These are phyloP conservation scores for Penicillium alfredii DNA, from an alignment of 495 filamentous ascomycete genomes.

Conservation along the genomic window DNA sequence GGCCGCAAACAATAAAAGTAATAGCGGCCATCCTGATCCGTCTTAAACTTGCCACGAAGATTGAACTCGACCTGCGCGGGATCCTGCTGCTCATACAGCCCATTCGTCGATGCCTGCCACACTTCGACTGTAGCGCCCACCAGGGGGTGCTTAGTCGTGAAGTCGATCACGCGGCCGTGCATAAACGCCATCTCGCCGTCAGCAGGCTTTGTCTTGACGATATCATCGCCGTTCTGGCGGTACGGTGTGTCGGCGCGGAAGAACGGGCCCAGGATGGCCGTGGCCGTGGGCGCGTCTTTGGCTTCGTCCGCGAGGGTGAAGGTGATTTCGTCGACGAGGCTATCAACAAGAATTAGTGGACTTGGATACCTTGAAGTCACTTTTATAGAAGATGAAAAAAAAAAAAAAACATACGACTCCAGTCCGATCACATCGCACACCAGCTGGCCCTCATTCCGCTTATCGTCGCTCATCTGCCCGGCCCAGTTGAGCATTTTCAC, in stretches of 20 bases:
- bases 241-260: constrained; percentile 64
- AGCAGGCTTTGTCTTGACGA: constrained; percentile 51
- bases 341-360: too few relatives aligned
- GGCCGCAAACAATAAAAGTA: constrained; percentile 62
- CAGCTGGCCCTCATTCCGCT: constrained; percentile 68
- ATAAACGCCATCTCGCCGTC: constrained; percentile 54
- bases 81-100: constrained; percentile 77
- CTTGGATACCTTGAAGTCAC: too few relatives aligned
- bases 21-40: constrained; percentile 59
- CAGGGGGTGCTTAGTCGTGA: constrained; percentile 51
- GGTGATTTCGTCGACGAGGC: constrained; percentile 71
- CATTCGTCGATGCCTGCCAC: constrained; percentile 73
- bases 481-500: constrained; percentile 60
- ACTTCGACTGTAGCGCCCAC: constrained; percentile 62
- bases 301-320: constrained; percentile 53
- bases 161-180: constrained; percentile 57
- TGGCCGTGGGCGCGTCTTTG: constrained; percentile 53
- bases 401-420: constrained; percentile 46
- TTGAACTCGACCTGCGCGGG: constrained; percentile 65
- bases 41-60: constrained; percentile 64
- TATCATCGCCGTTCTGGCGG: constrained; percentile 57
- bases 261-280: constrained; percentile 72
- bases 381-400: too few relatives aligned
- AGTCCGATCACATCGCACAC: constrained; percentile 68
- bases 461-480: constrained; percentile 64